These are phyloP conservation scores for Ruellia speciosa DNA, from an alignment of 305 asterid species.

Conservation along the genomic window DNA sequence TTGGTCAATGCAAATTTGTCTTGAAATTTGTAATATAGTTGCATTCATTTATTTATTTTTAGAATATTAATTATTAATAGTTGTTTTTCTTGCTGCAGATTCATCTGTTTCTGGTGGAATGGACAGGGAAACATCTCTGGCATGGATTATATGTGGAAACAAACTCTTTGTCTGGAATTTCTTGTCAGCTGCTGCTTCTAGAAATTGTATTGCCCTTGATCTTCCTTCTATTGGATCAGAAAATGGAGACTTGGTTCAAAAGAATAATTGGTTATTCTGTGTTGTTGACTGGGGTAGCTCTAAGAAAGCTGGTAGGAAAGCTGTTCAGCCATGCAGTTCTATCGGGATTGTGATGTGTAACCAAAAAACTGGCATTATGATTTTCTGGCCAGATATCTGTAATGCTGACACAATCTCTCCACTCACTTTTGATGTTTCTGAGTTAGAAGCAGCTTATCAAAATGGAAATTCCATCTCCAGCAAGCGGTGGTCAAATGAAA, in stretches of 20 bases:
- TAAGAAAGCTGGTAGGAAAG: conserved; percentile 32
- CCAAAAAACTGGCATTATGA: conserved; percentile 37
- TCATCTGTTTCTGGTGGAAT: conserved; percentile 66
- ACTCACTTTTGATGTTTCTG: conserved; percentile 37
- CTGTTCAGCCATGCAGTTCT: conserved; percentile 39
- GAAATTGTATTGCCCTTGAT: conserved; percentile 56
- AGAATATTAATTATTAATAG: conserved; percentile 9
- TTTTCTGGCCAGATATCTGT: conserved; percentile 73
- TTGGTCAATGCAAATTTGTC: conserved; percentile 27
- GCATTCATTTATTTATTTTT: conserved; percentile 13
- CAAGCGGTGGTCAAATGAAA: conserved; percentile 33
- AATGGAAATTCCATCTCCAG: conserved; percentile 32
- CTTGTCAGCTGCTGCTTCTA: conserved; percentile 51
- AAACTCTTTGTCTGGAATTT: conserved; percentile 72
- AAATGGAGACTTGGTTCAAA: conserved; percentile 33
- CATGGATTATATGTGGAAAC: conserved; percentile 67
- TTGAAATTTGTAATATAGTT: conserved; percentile 13
- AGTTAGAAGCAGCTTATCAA: conserved; percentile 27
- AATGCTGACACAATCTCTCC: conserved; percentile 38
- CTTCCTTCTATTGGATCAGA: conserved; percentile 41
- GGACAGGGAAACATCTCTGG: conserved; percentile 69
- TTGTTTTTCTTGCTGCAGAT: conserved; percentile 43
- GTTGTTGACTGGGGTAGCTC: conserved; percentile 56
- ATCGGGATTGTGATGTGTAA: conserved; percentile 69
- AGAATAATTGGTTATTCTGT: conserved; percentile 60